A percentile compares a stretch with the other conserved stretches of the same genome.
These are phyloP conservation scores for Basidioascus undulatus DNA, from an alignment of 768 basidiomycete species.

Conservation along the genomic window DNA sequence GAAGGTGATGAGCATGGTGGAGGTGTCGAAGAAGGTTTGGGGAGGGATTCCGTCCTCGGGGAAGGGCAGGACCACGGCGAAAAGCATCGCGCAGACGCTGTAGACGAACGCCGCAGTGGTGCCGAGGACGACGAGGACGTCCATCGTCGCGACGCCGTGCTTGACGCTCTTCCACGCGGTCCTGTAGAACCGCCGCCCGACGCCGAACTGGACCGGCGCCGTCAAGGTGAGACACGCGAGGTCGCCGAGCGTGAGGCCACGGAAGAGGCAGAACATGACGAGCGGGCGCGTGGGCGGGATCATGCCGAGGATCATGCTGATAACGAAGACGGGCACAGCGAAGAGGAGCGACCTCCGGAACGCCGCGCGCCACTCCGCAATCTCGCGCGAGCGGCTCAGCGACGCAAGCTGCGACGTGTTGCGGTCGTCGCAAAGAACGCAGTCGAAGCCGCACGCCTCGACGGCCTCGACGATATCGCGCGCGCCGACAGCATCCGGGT, in stretches of 20 bases:
- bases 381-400: conserved; percentile 68
- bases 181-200: conserved; percentile 65
- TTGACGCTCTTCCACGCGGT: conserved; percentile 76
- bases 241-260: conserved; percentile 60
- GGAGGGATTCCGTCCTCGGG: too few species aligned
- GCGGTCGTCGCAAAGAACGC: conserved; percentile 46
- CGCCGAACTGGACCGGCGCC: conserved; percentile 78
- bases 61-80: conserved; percentile 22
- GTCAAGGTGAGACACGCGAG: conserved; percentile 49
- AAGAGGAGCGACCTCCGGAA: conserved; percentile 52
- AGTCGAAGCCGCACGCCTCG: conserved; percentile 75
- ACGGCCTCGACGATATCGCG: conserved; percentile 74
- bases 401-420: conserved; percentile 67
- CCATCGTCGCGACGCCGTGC: conserved; percentile 85
- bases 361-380: conserved; percentile 63
- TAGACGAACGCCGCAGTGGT: conserved; percentile 86
- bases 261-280: conserved; percentile 28
- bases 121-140: conserved; percentile 85
- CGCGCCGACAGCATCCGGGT: conserved; percentile 42
- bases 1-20: conserved; percentile 95
- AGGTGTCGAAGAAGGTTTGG: conserved; percentile 97
- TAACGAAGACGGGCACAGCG: conserved; percentile 79
- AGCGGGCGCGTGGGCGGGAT: conserved; percentile 36
- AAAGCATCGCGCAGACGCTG: conserved; percentile 45
- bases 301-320: conserved; percentile 59